Evolutionary conservation across 2,329 filamentous ascomycete species (phyloP).

Genomic region (Arachnomyces sp.): DNA sequence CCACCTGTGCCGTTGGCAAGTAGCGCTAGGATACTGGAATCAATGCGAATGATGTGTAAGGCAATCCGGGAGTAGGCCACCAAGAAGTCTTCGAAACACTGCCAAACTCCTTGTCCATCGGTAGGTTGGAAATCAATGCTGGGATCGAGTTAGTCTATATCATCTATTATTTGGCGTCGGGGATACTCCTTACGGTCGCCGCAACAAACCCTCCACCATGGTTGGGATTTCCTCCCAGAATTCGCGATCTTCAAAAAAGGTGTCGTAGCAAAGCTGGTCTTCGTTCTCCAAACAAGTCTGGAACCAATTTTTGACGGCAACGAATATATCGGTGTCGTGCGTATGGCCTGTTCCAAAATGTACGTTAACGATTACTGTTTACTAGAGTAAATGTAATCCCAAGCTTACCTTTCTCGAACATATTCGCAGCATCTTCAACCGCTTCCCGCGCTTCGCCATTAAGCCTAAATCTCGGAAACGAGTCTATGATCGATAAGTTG

Average conservation of each 20-base stretch:
- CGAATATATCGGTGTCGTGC: slow-evolving; percentile 24
- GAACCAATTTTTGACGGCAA: slow-evolving; percentile 36
- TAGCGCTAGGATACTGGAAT: slow-evolving; percentile 26
- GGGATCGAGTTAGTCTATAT: slow-evolving; percentile 8
- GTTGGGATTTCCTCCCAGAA: slow-evolving; percentile 39
- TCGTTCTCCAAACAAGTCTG: slow-evolving; percentile 27
- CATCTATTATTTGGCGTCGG: not conserved
- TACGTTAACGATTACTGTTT: not conserved
- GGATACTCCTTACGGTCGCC: slow-evolving; percentile 26
- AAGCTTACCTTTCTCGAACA: slow-evolving; percentile 31
- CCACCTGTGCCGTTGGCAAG: slow-evolving; percentile 22
- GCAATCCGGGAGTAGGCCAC: slow-evolving; percentile 31
- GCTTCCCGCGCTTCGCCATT: slow-evolving; percentile 24
- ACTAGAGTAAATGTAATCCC: not conserved
- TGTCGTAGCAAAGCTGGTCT: slow-evolving; percentile 26
- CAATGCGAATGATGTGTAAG: slow-evolving; percentile 34
- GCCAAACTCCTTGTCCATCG: slow-evolving; percentile 21
- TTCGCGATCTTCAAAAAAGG: slow-evolving; percentile 31
- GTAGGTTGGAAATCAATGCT: slow-evolving; percentile 26
- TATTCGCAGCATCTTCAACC: slow-evolving; percentile 22
- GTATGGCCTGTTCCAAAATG: slow-evolving; percentile 18
- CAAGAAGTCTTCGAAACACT: slow-evolving; percentile 35
- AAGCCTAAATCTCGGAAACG: slow-evolving; percentile 29
- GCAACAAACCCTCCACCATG: slow-evolving; percentile 32
- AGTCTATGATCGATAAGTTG: slow-evolving; percentile 23